These are phyloP conservation scores for Trichoderma hamatum DNA, from an alignment of 2,329 filamentous ascomycete species.

Conservation along the genomic window DNA sequence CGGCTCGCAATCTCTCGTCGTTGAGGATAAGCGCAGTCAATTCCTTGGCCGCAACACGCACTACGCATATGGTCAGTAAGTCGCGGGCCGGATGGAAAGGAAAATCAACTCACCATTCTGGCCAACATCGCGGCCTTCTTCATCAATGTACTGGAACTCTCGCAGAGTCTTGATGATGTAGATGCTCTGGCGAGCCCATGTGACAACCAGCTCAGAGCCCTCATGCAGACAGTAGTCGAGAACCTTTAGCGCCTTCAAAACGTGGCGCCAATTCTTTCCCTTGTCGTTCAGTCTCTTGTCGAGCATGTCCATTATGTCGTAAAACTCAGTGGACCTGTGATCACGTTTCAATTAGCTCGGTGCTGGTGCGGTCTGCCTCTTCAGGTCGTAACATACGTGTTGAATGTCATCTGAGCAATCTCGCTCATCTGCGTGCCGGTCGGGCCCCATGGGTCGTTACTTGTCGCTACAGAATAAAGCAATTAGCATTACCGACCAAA, in stretches of 20 bases:
- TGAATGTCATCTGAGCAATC: slow-evolving; percentile 96
- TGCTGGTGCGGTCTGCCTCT: background rate
- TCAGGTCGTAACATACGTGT: slow-evolving; percentile 68
- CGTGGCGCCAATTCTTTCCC: slow-evolving; percentile 99
- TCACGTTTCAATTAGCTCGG: background rate
- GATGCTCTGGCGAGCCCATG: slow-evolving; percentile 96
- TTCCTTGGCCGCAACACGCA: slow-evolving; percentile 94
- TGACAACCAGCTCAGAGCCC: slow-evolving; percentile 93
- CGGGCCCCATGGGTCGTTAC: slow-evolving; percentile 98
- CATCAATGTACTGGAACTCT: slow-evolving; percentile 95
- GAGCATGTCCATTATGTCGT: slow-evolving; percentile 99
- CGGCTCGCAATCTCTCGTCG: slow-evolving; percentile 86
- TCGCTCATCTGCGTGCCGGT: slow-evolving; percentile 98
- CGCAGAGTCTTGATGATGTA: slow-evolving; percentile 98
- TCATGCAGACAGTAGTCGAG: slow-evolving; percentile 98
- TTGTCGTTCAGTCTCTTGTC: slow-evolving; percentile 99
- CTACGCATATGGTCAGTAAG: slow-evolving; percentile 50
- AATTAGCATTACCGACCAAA: slow-evolving; percentile 12
- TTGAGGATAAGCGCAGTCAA: slow-evolving; percentile 89
- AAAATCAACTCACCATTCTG: slow-evolving; percentile 75
- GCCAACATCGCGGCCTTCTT: slow-evolving; percentile 92
- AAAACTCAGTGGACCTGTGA: slow-evolving; percentile 87
- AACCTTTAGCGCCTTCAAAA: slow-evolving; percentile 95
- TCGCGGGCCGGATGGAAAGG: background rate
- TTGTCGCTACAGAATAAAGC: slow-evolving; percentile 70